Evolutionary conservation across 2,329 filamentous ascomycete species (phyloP).

Genomic region (Sarocladium kiliense): DNA sequence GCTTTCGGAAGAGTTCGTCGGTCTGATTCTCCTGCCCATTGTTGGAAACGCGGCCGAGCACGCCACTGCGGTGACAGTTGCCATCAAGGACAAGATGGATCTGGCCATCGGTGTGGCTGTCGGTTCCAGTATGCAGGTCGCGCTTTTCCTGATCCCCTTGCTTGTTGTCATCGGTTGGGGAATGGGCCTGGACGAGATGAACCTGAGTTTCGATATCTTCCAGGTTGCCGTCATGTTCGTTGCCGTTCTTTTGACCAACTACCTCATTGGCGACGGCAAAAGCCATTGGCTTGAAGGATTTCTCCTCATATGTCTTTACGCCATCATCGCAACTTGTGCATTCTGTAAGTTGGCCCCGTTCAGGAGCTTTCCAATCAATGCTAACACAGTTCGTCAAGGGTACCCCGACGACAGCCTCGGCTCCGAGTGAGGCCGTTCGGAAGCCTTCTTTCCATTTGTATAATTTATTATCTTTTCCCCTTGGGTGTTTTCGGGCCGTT

Average conservation of each 20-base stretch:
- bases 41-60: conserved; percentile 60
- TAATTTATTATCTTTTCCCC: not conserved
- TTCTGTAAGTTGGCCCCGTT: conserved; percentile 46
- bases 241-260: conserved; percentile 78
- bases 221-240: conserved; percentile 84
- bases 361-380: not conserved
- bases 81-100: conserved; percentile 56
- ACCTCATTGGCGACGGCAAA: conserved; percentile 76
- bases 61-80: conserved; percentile 56
- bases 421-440: not conserved
- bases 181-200: conserved; percentile 67
- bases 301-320: conserved; percentile 69
- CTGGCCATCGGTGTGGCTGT: conserved; percentile 57
- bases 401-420: not conserved
- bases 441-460: not conserved
- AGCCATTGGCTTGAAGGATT: conserved; percentile 79
- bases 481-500: too few species aligned
- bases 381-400: not conserved
- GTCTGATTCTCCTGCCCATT: conserved; percentile 69
- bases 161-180: conserved; percentile 76
- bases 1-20: conserved; percentile 70
- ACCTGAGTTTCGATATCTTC: conserved; percentile 81
- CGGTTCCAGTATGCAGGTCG: conserved; percentile 74
- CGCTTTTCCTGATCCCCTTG: conserved; percentile 71
- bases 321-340: conserved; percentile 69